Evolutionary conservation across 176 grass and related monocot genomes (phyloP).

Genomic region (Saccharum spontaneum): DNA sequence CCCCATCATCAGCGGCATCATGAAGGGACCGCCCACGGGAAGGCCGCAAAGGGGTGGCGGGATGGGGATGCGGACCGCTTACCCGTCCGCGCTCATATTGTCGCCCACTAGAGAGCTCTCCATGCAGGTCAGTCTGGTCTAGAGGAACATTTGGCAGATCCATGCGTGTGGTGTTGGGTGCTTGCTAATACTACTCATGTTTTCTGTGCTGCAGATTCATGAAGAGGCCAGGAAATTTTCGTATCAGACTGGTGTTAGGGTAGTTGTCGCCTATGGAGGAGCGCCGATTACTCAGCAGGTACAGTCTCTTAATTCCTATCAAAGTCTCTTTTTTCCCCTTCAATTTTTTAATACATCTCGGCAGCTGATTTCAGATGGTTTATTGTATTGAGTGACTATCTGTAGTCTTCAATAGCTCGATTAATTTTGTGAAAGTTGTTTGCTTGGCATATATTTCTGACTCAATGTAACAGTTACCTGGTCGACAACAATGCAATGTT

Average conservation of each 20-base stretch:
- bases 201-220: slow-evolving; percentile 63
- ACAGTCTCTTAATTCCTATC: neutral
- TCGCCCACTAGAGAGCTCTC: slow-evolving; percentile 99
- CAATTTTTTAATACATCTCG: neutral
- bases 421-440: neutral
- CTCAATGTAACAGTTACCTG: neutral
- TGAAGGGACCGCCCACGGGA: slow-evolving; percentile 45
- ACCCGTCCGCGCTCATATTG: slow-evolving; percentile 74
- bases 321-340: neutral
- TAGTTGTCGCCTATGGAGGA: slow-evolving; percentile 92
- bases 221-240: slow-evolving; percentile 92
- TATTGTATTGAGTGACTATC: too few species aligned
- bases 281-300: slow-evolving; percentile 97
- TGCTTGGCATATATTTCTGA: neutral
- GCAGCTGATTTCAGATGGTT: neutral
- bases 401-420: neutral
- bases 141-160: neutral
- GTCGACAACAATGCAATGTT: neutral
- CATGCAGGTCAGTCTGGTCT: slow-evolving; percentile 47
- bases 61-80: slow-evolving; percentile 45
- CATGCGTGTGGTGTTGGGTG: neutral
- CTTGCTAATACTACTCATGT: neutral
- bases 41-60: neutral
- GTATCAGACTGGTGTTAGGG: slow-evolving; percentile 91
- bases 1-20: slow-evolving; percentile 90